These are phyloP conservation scores for Aspergillus mulundensis DNA, from an alignment of 495 filamentous ascomycete species.

Conservation along the genomic window DNA sequence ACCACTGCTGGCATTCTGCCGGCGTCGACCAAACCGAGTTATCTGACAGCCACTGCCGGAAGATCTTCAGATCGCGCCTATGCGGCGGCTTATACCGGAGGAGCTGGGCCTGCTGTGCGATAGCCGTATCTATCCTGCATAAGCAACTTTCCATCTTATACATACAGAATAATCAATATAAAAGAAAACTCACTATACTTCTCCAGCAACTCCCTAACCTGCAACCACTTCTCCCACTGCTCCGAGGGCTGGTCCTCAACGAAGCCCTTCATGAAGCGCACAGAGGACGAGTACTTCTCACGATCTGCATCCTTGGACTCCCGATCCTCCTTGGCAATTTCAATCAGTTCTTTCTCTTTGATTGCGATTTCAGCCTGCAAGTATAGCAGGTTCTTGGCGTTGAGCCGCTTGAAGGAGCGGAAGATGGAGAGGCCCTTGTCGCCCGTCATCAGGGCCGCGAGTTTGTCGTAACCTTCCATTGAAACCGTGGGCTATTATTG, in stretches of 20 bases:
- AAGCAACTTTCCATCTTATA: too few species aligned
- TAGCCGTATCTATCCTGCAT: not conserved
- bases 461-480: constrained; percentile 6
- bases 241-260: not conserved
- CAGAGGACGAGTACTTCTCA: not conserved
- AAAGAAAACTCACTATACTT: constrained; percentile 3
- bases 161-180: not conserved
- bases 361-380: constrained; percentile 4
- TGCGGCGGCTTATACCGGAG: constrained; percentile 4
- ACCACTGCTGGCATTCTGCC: constrained; percentile 1
- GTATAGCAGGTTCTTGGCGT: constrained; percentile 3
- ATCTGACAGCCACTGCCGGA: not conserved
- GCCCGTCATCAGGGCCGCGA: constrained; percentile 1
- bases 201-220: constrained; percentile 3
- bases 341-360: not conserved
- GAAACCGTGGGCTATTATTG: too few species aligned
- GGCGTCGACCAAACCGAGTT: not conserved
- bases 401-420: not conserved
- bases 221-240: constrained; percentile 1
- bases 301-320: not conserved
- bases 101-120: not conserved
- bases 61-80: not conserved
- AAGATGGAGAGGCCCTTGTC: constrained; percentile 10
- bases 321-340: not conserved
- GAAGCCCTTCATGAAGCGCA: not conserved